A percentile compares a stretch with the other conserved stretches of the same genome.
These are phyloP conservation scores for Cystofilobasidium ferigula DNA, from an alignment of 768 basidiomycete species.

Conservation along the genomic window DNA sequence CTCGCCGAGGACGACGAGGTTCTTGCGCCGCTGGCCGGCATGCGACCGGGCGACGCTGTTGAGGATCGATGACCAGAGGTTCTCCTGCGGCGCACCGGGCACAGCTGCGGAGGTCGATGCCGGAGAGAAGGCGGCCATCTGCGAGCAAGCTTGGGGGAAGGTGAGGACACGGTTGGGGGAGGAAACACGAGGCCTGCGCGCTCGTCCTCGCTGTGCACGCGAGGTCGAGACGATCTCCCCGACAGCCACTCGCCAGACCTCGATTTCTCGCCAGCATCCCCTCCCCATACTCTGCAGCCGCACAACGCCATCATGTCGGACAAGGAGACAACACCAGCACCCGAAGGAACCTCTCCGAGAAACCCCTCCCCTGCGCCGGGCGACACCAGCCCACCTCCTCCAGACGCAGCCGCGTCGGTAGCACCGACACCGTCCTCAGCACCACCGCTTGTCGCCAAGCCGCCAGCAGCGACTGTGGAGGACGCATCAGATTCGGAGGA, in stretches of 20 bases:
- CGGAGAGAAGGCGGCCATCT: neutral
- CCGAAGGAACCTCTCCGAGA: no score
- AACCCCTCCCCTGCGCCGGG: no score
- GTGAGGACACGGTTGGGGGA: neutral
- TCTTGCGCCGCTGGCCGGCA: constrained; percentile 51
- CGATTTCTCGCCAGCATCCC: no score
- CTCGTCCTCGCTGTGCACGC: neutral
- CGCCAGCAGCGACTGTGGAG: constrained; percentile 17
- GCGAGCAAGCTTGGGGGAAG: neutral
- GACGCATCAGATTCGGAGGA: constrained; percentile 21
- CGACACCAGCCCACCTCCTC: neutral
- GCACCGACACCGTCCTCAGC: neutral
- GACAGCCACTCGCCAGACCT: neutral
- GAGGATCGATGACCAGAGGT: constrained; percentile 87
- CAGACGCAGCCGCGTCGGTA: neutral
- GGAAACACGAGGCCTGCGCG: neutral
- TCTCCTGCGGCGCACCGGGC: neutral
- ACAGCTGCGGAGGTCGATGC: neutral
- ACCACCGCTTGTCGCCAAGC: neutral
- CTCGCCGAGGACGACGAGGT: constrained; percentile 63
- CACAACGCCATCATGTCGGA: no score
- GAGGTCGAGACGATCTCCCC: neutral
- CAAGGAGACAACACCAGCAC: no score
- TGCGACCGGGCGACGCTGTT: constrained; percentile 49
- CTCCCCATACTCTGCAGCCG: no score